A percentile compares a stretch with the other conserved stretches of the same genome.
Conservation (phyloP, 257 asterid species). For the Petunia axillaris region DNA sequence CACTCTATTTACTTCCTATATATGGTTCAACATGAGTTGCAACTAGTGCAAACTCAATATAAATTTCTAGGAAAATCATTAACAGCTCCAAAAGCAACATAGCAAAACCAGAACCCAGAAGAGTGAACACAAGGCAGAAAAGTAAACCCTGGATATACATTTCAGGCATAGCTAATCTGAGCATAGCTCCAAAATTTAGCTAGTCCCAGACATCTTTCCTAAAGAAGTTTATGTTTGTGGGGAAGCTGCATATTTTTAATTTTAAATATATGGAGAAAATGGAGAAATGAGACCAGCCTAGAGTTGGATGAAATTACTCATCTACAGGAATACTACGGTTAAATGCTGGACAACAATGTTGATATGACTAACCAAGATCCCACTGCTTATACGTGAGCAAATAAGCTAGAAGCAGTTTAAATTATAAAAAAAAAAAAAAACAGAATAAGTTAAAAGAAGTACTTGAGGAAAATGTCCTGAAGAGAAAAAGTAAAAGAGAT, state of each 20-base stretch:
- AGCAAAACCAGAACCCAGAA: neutral
- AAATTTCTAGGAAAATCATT: neutral
- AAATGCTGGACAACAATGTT: conserved; percentile 2
- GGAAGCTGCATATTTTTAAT: neutral
- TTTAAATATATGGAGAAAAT: neutral
- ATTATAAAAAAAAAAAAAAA: neutral
- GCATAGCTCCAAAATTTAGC: no score
- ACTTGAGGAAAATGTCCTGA: neutral
- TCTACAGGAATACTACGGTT: neutral
- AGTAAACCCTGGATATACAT: neutral
- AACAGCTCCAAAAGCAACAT: conserved; percentile 9
- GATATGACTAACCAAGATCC: neutral
- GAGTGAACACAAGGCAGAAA: neutral
- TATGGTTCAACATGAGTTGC: neutral
- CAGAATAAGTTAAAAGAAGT: neutral
- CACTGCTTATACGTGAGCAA: neutral
- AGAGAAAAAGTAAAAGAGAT: neutral
- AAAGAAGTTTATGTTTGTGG: neutral
- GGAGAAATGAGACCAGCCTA: neutral
- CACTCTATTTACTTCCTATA: neutral
- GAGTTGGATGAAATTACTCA: neutral
- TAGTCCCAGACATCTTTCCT: no score
- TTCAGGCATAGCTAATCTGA: no score
- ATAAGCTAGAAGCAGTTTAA: no score
- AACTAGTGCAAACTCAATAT: neutral